Percentiles rank a stretch among this genome's conserved stretches.
Evolutionary conservation across 164 flowering plant species (phyloP).

Genomic region (Dillenia turbinata): DNA sequence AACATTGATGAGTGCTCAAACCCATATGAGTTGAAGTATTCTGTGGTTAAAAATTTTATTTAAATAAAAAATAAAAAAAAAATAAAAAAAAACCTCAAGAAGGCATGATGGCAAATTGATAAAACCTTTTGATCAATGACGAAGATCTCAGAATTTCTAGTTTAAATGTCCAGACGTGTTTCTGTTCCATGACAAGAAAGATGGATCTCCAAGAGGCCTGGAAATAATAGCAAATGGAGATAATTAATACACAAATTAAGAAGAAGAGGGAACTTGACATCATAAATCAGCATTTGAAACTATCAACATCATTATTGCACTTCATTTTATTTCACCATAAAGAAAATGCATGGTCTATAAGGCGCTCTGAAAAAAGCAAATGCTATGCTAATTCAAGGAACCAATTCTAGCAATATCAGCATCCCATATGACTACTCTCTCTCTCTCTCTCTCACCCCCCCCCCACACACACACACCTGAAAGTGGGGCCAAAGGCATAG

Average conservation of each 20-base stretch:
- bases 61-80: neutral
- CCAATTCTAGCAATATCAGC: too few relatives aligned
- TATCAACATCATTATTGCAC: too few relatives aligned
- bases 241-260: neutral
- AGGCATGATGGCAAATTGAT: neutral
- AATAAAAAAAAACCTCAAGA: neutral
- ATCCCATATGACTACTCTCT: too few relatives aligned
- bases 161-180: slow-evolving; percentile 43
- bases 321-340: too few relatives aligned
- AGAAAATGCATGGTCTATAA: too few relatives aligned
- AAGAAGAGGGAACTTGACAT: neutral
- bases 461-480: too few relatives aligned
- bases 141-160: slow-evolving; percentile 7
- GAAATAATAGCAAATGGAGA: slow-evolving; percentile 14
- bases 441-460: too few relatives aligned
- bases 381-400: too few relatives aligned
- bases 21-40: neutral
- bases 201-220: slow-evolving; percentile 82
- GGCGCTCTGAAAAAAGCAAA: too few relatives aligned
- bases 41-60: neutral
- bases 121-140: neutral
- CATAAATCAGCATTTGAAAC: neutral
- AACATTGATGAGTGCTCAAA: neutral
- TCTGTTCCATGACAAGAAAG: slow-evolving; percentile 76
- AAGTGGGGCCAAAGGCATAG: too few relatives aligned